phyloP scores from a whole-genome alignment of 2,329 filamentous ascomycete species.

The Penicillium decumbens region DNA sequence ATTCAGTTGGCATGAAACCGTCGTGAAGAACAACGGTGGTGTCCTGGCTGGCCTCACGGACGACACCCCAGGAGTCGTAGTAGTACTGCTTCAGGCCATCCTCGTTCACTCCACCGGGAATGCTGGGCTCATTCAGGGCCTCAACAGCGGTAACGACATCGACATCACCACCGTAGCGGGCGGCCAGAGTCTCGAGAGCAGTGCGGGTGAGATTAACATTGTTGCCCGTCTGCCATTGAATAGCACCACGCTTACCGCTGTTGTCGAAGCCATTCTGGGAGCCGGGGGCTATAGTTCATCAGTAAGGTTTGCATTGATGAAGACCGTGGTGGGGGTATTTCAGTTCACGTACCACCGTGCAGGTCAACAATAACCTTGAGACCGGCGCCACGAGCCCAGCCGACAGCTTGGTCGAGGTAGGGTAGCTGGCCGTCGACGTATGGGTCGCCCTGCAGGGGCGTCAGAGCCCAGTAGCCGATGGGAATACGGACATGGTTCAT shows the following conservation, averaged over 20 bases:
- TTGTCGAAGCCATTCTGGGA: conserved; percentile 68
- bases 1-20: conserved; percentile 43
- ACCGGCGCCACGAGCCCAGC: conserved; percentile 55
- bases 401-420: conserved; percentile 54
- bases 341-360: conserved; percentile 54
- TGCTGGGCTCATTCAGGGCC: conserved; percentile 43
- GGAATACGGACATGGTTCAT: conserved; percentile 63
- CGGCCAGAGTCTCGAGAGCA: conserved; percentile 55
- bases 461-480: conserved; percentile 62
- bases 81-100: conserved; percentile 52
- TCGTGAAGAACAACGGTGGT: conserved; percentile 54
- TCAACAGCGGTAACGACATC: conserved; percentile 55
- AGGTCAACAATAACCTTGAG: conserved; percentile 65
- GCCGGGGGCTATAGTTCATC: conserved; percentile 45
- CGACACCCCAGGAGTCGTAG: conserved; percentile 49
- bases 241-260: conserved; percentile 48
- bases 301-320: conserved; percentile 1
- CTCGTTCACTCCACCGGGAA: conserved; percentile 40
- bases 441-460: conserved; percentile 52
- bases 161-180: conserved; percentile 54
- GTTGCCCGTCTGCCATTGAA: conserved; percentile 39
- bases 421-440: conserved; percentile 60
- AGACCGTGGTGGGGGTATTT: too few relatives aligned
- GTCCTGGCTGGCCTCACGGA: conserved; percentile 44
- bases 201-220: conserved; percentile 42